These are phyloP conservation scores for Podila horticola DNA, from an alignment of 192 early-diverging fungal genomes.

Conservation along the genomic window DNA sequence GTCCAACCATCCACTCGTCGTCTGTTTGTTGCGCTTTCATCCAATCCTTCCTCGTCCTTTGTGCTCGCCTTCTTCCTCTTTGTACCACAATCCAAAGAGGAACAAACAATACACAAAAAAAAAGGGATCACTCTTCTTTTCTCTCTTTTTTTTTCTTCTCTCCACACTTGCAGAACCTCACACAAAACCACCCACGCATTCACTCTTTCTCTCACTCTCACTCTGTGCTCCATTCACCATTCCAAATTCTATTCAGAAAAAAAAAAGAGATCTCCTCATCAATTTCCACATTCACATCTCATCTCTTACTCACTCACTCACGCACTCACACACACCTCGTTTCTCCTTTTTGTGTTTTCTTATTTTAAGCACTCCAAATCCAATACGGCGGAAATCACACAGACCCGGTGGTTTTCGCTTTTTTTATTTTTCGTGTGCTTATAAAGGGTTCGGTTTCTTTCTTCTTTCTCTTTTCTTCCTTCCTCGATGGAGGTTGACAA, in stretches of 20 bases:
- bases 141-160: background rate
- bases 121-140: conserved; percentile 4
- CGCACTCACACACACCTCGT: background rate
- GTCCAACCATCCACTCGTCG: background rate
- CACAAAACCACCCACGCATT: background rate
- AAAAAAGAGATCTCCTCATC: background rate
- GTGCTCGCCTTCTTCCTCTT: background rate
- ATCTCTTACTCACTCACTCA: background rate
- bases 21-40: background rate
- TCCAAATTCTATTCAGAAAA: background rate
- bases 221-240: background rate
- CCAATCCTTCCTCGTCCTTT: background rate
- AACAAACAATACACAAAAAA: background rate
- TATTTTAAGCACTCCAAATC: too few species aligned
- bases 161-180: background rate
- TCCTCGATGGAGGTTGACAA: conserved; percentile 31
- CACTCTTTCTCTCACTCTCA: too few species aligned
- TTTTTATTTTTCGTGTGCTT: too few species aligned
- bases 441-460: too few species aligned
- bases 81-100: background rate
- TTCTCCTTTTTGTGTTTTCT: background rate
- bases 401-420: too few species aligned
- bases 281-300: background rate
- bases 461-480: background rate
- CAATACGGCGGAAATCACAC: too few species aligned